Evolutionary conservation across 176 grass and related monocot species (phyloP), one percentile per base, ranked within the genome.

Genomic region (Avena sativa): DNA sequence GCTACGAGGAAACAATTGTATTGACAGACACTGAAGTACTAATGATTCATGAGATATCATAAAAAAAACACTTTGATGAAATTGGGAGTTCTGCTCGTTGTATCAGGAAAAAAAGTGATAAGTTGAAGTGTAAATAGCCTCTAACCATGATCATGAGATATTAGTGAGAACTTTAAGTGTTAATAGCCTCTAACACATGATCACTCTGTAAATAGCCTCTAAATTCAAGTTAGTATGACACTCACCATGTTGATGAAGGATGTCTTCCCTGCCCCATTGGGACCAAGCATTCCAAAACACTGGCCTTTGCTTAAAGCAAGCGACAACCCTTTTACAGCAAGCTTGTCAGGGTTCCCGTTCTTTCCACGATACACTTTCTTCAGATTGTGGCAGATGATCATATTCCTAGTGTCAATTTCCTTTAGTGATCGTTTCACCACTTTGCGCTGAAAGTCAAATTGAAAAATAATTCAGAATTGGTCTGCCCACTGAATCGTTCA

Each of bases 221-320:
- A 51, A 72, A 25, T 51, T 6, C 34, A 36, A 74, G 14, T 49
- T 46, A 73, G 2, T 63, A 12, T 16, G 34, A 3, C 17, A 87
- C 65, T 64, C 9, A 95, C 94, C 91, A 96, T 93, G 85, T 89
- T 89, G 47, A 91, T 73, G 59, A 96, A 87, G 64, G 91, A 85
- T 50, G 89, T 91, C 19, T 95, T 95, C 79, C 91, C 93, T 36
- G 91, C 89, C 1, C 93, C 93, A 76, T 95, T 95, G 17, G 91
- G 93, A 57, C 91, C 93, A 30, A 95, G 84, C 89, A 95, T 95
- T 25, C 93, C 89, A 0, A 93, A 93, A 81, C 93, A 95, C 71
- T 93, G 86, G 40, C 93, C 93, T 87, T 83, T 80, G 30, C 38
- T 34, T 71, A 95, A 75, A 44, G 94, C 91, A 48, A 93, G 89